Conservation (phyloP, 2,329 filamentous ascomycete species). For the Lecanicillium sp. region DNA sequence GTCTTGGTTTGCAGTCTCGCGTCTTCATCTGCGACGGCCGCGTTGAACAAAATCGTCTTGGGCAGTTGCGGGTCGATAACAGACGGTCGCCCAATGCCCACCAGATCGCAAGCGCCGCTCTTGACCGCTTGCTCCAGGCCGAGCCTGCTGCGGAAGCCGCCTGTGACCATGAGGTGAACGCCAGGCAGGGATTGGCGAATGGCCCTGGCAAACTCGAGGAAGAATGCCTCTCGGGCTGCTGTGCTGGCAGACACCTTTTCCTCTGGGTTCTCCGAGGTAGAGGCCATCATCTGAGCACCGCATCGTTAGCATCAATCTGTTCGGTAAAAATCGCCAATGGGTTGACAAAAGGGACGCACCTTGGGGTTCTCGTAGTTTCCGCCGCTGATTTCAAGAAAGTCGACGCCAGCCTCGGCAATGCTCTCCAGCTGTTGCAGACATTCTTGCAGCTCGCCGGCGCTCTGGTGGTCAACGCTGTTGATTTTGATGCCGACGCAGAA, state of each 20-base stretch:
- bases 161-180: constrained; percentile 49
- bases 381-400: constrained; percentile 63
- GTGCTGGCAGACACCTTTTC: constrained; percentile 32
- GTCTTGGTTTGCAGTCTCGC: constrained; percentile 21
- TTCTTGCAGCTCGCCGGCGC: constrained; percentile 36
- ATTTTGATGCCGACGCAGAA: constrained; percentile 49
- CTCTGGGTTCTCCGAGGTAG: constrained; percentile 11
- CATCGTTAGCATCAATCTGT: constrained; percentile 5
- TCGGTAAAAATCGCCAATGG: neutral
- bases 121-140: constrained; percentile 33
- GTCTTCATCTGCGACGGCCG: constrained; percentile 23
- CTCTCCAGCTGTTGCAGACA: constrained; percentile 50
- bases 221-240: constrained; percentile 55
- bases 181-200: constrained; percentile 36
- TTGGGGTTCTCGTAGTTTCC: constrained; percentile 49
- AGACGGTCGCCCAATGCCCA: constrained; percentile 32
- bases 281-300: constrained; percentile 1
- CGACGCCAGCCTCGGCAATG: constrained; percentile 42
- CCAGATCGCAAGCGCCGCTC: constrained; percentile 30
- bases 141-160: constrained; percentile 48
- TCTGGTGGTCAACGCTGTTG: constrained; percentile 50
- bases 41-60: constrained; percentile 25
- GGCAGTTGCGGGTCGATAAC: constrained; percentile 30
- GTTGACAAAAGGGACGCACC: constrained; percentile 25
- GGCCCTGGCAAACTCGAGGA: constrained; percentile 55